phyloP scores from a whole-genome alignment of 2,329 filamentous ascomycete species.

The Talaromyces sp. region DNA sequence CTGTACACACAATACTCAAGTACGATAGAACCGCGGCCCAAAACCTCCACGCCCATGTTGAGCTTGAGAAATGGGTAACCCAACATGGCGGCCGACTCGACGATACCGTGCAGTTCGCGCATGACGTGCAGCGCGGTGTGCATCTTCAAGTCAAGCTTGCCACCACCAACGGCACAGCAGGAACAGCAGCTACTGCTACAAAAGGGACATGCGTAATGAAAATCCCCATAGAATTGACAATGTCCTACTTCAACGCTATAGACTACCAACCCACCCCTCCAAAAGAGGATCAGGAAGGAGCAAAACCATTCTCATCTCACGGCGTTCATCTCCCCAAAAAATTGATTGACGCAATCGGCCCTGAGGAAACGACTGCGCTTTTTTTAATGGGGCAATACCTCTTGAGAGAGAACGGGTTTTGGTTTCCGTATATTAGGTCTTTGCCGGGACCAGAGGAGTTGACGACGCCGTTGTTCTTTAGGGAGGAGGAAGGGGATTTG shows the following conservation, averaged over 20 bases:
- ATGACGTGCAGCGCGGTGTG: slow-evolving; percentile 36
- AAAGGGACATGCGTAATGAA: slow-evolving; percentile 37
- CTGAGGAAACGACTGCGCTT: slow-evolving; percentile 65
- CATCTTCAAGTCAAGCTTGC: slow-evolving; percentile 36
- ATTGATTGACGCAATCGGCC: slow-evolving; percentile 53
- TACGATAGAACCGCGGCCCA: slow-evolving; percentile 10
- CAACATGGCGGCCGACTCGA: slow-evolving; percentile 35
- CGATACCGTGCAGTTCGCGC: slow-evolving; percentile 34
- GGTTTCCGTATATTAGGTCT: slow-evolving; percentile 66
- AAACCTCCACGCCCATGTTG: slow-evolving; percentile 25
- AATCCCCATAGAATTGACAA: slow-evolving; percentile 35
- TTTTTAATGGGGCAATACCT: slow-evolving; percentile 69
- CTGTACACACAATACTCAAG: too few species aligned
- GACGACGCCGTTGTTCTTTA: slow-evolving; percentile 64
- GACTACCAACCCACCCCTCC: slow-evolving; percentile 22
- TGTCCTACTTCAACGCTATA: slow-evolving; percentile 41
- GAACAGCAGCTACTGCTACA: not conserved
- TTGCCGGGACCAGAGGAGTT: slow-evolving; percentile 64
- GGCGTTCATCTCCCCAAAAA: slow-evolving; percentile 47
- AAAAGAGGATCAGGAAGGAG: not conserved
- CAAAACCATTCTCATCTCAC: slow-evolving; percentile 30
- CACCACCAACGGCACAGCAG: not conserved
- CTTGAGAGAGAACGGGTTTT: slow-evolving; percentile 58
- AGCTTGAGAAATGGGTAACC: slow-evolving; percentile 36
- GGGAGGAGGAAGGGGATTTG: slow-evolving; percentile 52